Conservation (phyloP, 2,329 filamentous ascomycete species). For the Ophiostoma sp. region DNA sequence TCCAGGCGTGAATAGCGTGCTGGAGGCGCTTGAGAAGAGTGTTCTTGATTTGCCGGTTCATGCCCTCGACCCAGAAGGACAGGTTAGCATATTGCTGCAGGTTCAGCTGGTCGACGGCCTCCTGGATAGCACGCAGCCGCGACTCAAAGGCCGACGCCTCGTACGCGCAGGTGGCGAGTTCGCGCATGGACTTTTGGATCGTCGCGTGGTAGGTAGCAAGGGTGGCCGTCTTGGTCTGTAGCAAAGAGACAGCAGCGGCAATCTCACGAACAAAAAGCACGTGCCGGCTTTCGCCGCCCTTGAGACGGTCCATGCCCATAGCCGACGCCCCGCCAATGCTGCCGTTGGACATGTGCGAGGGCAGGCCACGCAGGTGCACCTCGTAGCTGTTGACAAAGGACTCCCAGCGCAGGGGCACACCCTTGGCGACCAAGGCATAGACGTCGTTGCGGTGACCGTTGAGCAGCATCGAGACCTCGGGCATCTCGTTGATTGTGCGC, state of each 20-base stretch:
- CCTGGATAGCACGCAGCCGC: slow-evolving; percentile 79
- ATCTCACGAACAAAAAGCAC: slow-evolving; percentile 96
- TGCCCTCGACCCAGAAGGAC: slow-evolving; percentile 77
- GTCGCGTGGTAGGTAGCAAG: slow-evolving; percentile 74
- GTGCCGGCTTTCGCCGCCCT: slow-evolving; percentile 78
- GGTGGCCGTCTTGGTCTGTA: slow-evolving; percentile 81
- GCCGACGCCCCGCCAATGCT: slow-evolving; percentile 46
- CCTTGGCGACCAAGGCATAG: slow-evolving; percentile 75
- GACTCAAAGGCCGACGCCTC: slow-evolving; percentile 72
- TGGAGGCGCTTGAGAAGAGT: slow-evolving; percentile 78
- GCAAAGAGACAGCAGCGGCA: slow-evolving; percentile 74
- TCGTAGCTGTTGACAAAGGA: slow-evolving; percentile 97
- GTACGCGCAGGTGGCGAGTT: slow-evolving; percentile 81
- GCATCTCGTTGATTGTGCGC: slow-evolving; percentile 77
- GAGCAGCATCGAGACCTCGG: slow-evolving; percentile 78
- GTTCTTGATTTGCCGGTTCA: slow-evolving; percentile 79
- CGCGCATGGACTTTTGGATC: slow-evolving; percentile 72
- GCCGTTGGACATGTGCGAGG: slow-evolving; percentile 51
- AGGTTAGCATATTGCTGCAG: slow-evolving; percentile 94
- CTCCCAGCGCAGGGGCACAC: slow-evolving; percentile 89
- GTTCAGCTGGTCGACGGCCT: slow-evolving; percentile 91
- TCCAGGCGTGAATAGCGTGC: slow-evolving; percentile 80
- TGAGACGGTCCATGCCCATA: slow-evolving; percentile 43
- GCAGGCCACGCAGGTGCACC: slow-evolving; percentile 67
- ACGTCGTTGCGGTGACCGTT: slow-evolving; percentile 91